Evolutionary conservation across 2,329 filamentous ascomycete genomes (phyloP), one percentile per base, ranked within the genome.

Genomic region (Xylariaceae sp.): DNA sequence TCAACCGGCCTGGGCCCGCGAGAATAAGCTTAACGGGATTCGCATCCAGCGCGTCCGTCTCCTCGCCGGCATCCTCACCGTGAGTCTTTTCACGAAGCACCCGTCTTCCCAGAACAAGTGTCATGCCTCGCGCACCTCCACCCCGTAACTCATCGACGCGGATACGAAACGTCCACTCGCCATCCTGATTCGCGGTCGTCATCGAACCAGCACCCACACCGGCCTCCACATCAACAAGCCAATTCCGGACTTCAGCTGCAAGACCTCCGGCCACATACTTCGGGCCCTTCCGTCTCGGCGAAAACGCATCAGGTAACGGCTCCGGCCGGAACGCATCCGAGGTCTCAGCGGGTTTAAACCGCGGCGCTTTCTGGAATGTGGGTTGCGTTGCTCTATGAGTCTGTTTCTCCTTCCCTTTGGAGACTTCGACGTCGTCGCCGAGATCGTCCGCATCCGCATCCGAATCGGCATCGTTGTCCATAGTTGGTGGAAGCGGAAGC

Each of bases 171-270:
- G 61, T 52, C 63, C 63, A 71, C n/a, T 67, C 67, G 6, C 57
- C 58, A 6, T 60, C 42, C 2, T 51, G 53, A 35, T 53, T 64
- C 58, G 35, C 60, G 53, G 37, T 35, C 17, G 51, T 37, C 30
- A 57, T 57, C 57, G 56, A 56, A 13, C 53, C 57, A 10, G 61
- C 62, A 18, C 66, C 66, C 13, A 62, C 63, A 13, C 66, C 68
- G 0, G 72, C 71, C 61, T 77, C 77, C 47, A 76, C 71, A 53
- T 76, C 75, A 45, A 78, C 72, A 37, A 79, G 72, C 77, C 77
- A 79, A 67, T 76, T 73, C 5, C 76, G 72, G 7, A 79, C 66
- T 58, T 75, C 73, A 1, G 75, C 71, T 2, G 77, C 77, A 10
- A 79, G 70, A 0, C 77, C 76, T 11, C 75, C 75, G 0, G 73